Evolutionary conservation across 768 basidiomycete species (phyloP), one percentile per base, ranked within the genome.

Genomic region (Russula olivacea): DNA sequence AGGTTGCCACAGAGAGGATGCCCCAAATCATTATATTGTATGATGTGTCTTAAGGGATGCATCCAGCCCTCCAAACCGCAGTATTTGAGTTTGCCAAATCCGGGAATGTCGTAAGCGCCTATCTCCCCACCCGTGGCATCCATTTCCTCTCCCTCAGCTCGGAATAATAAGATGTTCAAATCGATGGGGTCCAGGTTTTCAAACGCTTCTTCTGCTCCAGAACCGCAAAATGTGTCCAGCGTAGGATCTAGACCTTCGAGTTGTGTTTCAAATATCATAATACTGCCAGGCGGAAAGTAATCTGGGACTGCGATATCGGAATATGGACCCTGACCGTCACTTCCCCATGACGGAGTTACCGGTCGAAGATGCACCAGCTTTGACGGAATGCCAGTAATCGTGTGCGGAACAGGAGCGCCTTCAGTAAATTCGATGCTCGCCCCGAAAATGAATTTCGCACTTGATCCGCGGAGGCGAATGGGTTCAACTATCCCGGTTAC

Each of bases 51-150:
- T 59, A 98, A 77, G 0, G 86, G 86, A 68, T 87, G 83, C 93
- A 99, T 98, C 93, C 95, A 99, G 1, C 97, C 97, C 70, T 98
- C 93, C 55, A 98, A 73, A 19, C 97, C 97, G 69, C 95, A 98
- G 74, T 98, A 99, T 12, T 83, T 85, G 73, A 94, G 77, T 62
- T 82, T 81, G 0, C 89, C 93, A 25, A 83, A 70, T 25, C 80
- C 83, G 5, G 95, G 91, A 38, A 99, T 76, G 52, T 87, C 81
- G 73, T 98, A 98, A 1, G 78, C 82, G 3, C 97, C 95, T 71
- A 87, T 85, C 64, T 85, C 81, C 1, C 91, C 91, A 3, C 74
- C 77, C 1, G 92, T 96, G 2, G 90, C 89, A 71, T 98, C 96
- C 41, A 85, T 79, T 74, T 99, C 97, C 75, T 99, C 97, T 0